Percentiles rank a stretch among this genome's conserved stretches.
phyloP scores from a whole-genome alignment of 345 rosid genomes.

The Eucalyptus tenuipes region DNA sequence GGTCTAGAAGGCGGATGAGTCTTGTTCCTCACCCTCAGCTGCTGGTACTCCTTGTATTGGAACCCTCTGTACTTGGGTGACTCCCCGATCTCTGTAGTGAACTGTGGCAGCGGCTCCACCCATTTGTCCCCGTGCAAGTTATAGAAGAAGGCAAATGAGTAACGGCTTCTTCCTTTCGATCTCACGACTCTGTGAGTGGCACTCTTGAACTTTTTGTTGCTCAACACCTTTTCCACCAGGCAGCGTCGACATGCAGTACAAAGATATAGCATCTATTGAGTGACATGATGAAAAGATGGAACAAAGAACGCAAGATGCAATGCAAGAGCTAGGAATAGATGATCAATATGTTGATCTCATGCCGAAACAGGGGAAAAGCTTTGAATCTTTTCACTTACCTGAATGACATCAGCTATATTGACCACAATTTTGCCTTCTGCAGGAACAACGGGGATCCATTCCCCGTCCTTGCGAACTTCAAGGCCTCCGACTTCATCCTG shows the following conservation, averaged over 20 bases:
- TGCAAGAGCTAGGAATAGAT: background rate
- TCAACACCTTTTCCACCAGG: constrained; percentile 18
- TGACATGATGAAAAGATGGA: background rate
- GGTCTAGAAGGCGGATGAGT: constrained; percentile 34
- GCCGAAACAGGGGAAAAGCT: background rate
- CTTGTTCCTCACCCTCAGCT: constrained; percentile 29
- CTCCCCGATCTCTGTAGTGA: constrained; percentile 32
- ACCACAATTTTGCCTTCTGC: constrained; percentile 8
- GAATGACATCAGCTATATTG: constrained; percentile 38
- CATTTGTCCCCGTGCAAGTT: constrained; percentile 36
- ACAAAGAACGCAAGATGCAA: background rate
- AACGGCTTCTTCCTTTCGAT: constrained; percentile 13
- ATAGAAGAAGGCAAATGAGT: constrained; percentile 39
- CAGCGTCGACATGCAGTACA: background rate
- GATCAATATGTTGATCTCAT: background rate
- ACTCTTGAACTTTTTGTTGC: constrained; percentile 49
- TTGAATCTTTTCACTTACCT: constrained; percentile 8
- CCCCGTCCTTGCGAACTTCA: constrained; percentile 21
- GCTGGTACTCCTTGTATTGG: constrained; percentile 21
- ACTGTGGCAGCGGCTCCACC: constrained; percentile 43
- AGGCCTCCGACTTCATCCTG: constrained; percentile 47
- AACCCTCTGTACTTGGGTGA: constrained; percentile 28
- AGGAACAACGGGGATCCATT: constrained; percentile 35
- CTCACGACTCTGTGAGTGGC: constrained; percentile 48
- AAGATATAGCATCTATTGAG: background rate